Evolutionary conservation across 768 basidiomycete genomes (phyloP).

Genomic region (Psilocybe subaeruginosa): DNA sequence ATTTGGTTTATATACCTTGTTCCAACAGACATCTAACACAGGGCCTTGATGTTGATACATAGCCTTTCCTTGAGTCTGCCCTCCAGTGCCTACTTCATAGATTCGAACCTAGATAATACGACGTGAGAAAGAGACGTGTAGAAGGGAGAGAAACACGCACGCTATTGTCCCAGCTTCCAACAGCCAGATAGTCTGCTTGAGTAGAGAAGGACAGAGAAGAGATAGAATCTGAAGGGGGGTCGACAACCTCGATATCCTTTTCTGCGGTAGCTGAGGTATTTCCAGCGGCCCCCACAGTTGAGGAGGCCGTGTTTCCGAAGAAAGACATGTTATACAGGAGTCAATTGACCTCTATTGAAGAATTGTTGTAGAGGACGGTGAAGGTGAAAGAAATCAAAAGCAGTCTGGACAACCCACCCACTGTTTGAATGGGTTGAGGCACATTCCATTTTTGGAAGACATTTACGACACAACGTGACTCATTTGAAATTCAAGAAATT

Average conservation of each 20-base stretch:
- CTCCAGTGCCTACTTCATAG: conserved; percentile 83
- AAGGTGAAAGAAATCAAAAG: not conserved
- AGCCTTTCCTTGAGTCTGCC: conserved; percentile 86
- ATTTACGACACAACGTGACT: not conserved
- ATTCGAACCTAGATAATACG: conserved; percentile 71
- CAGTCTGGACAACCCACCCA: conserved; percentile 2
- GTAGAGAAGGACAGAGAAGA: conserved; percentile 85
- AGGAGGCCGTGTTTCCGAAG: conserved; percentile 35
- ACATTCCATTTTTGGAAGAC: conserved; percentile 6
- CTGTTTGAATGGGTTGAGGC: conserved; percentile 12
- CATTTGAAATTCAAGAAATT: not conserved
- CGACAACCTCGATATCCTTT: conserved; percentile 80
- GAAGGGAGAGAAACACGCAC: conserved; percentile 41
- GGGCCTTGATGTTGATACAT: conserved; percentile 92
- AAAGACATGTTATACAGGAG: conserved; percentile 38
- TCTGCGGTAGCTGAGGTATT: conserved; percentile 49
- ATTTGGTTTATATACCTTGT: conserved; percentile 58
- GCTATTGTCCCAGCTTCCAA: conserved; percentile 94
- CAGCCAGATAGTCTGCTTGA: conserved; percentile 87
- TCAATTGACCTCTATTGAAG: not conserved
- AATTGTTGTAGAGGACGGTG: too few species aligned
- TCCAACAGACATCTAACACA: conserved; percentile 89
- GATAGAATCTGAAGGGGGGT: conserved; percentile 86
- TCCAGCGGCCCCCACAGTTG: conserved; percentile 27
- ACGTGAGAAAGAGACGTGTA: conserved; percentile 7